These are phyloP conservation scores for Pichia sp. DNA, from an alignment of 1,139 yeast species.

Conservation along the genomic window DNA sequence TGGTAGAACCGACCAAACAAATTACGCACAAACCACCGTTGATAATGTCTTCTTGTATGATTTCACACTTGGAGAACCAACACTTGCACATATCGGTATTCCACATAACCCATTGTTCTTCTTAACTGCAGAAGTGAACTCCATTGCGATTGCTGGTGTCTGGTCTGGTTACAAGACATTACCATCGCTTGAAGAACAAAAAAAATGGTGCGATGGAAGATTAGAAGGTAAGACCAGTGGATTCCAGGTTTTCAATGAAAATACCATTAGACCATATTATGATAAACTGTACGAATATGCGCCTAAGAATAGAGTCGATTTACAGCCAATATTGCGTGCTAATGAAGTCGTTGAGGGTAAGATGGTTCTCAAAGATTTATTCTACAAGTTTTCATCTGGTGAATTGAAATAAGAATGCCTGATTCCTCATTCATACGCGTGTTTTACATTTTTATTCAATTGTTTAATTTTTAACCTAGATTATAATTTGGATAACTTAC, in stretches of 20 bases:
- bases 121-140: conserved; percentile 42
- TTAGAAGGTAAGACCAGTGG: conserved; percentile 20
- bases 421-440: too few relatives aligned
- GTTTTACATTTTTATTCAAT: too few relatives aligned
- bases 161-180: conserved; percentile 35
- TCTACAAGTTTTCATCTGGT: conserved; percentile 17
- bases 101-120: conserved; percentile 41
- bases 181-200: conserved; percentile 28
- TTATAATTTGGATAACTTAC: background rate
- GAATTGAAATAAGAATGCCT: too few relatives aligned
- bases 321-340: conserved; percentile 10
- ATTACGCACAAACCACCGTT: conserved; percentile 23
- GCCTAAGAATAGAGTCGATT: conserved; percentile 32
- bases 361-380: conserved; percentile 14
- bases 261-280: conserved; percentile 30
- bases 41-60: conserved; percentile 41
- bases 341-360: conserved; percentile 15
- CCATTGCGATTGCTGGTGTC: conserved; percentile 47
- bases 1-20: conserved; percentile 19
- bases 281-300: conserved; percentile 29
- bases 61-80: conserved; percentile 42
- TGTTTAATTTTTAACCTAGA: too few relatives aligned
- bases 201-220: conserved; percentile 23
- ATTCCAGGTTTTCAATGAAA: conserved; percentile 34
- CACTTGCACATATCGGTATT: conserved; percentile 42